phyloP scores from a whole-genome alignment of 495 filamentous ascomycete species.

The Endocarpon pusillum region DNA sequence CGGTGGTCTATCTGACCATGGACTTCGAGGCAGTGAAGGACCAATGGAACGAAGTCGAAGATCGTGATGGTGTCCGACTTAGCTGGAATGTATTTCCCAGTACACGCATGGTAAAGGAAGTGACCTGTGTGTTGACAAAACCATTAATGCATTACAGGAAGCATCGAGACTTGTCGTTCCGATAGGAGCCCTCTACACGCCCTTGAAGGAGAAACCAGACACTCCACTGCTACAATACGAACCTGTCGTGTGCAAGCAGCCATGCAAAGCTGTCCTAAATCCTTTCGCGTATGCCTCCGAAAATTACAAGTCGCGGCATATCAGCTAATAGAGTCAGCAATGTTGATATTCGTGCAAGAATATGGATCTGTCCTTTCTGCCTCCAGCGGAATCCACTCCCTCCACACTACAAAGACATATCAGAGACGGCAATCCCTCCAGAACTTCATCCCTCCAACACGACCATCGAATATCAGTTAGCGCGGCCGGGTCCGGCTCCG shows the following conservation, averaged over 20 bases:
- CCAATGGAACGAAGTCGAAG: constrained; percentile 93
- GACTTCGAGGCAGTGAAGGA: constrained; percentile 79
- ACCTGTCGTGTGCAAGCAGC: constrained; percentile 91
- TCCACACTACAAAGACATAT: constrained; percentile 98
- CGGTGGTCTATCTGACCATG: constrained; percentile 23
- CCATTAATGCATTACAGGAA: constrained; percentile 40
- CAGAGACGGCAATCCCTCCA: constrained; percentile 79
- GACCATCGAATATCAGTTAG: constrained; percentile 92
- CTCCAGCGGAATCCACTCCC: constrained; percentile 87
- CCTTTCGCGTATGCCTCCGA: constrained; percentile 66
- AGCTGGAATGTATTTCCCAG: constrained; percentile 99
- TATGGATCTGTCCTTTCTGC: constrained; percentile 99
- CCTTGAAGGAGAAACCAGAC: constrained; percentile 86
- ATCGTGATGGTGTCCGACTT: constrained; percentile 87
- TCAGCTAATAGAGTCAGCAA: constrained; percentile 40
- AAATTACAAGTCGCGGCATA: background rate
- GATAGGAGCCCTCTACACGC: constrained; percentile 91
- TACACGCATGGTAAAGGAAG: constrained; percentile 68
- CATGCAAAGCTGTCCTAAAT: constrained; percentile 91
- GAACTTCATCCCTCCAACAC: constrained; percentile 89
- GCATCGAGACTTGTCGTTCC: constrained; percentile 92
- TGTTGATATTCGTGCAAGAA: constrained; percentile 81
- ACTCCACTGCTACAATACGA: constrained; percentile 87
- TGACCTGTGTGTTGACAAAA: constrained; percentile 6
- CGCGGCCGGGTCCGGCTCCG: constrained; percentile 79